Base-by-base conservation (phyloP, 495 filamentous ascomycete genomes). In the Aspergillus kassunensis region DNA sequence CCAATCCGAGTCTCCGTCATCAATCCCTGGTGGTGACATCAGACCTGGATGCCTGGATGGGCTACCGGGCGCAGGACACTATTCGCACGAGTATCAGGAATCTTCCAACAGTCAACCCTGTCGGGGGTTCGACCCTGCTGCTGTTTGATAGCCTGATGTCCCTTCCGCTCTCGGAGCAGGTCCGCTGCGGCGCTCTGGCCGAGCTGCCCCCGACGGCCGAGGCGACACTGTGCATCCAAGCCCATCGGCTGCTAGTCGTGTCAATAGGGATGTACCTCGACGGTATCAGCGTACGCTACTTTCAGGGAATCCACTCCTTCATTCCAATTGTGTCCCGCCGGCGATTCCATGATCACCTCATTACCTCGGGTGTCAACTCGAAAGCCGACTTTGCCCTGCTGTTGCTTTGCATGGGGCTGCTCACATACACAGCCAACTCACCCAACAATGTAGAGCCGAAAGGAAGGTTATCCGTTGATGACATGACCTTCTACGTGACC, bases 301-400 rank as follows among this genome's bases (percentile, higher is more conserved):
- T 75, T 44, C 57, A 53, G 15, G 63, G 64, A 3, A 45, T 72
- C 11, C 70, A 73, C 51, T 30, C 20, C 3, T 71, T 59, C 40
- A 40, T 73, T 1, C 70, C 69, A 2, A 64, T 75, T n/a, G 51
- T 73, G 21, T 72, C 69, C 1, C 57, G 57, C 2, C 53, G 42
- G 12, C 58, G 62, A 6, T 71, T 73, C 55, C 49, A 65, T 10
- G 15, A 21, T 5, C 34, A n/a, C 7, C 47, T 49, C 9, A 5
- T 29, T 4, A 2, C 21, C 2, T 37, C 40, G 8, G 21, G 31
- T n/a, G n/a, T 21, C 41, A n/a, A 30, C 23, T 42, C 41, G 0
- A 21, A 24, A 64, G 63, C 54, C 50, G 63, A 31, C 43, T 66
- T 31, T 8, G 34, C 56, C 56, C 36, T 59, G 49, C 20, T 58